A percentile compares a stretch with the other conserved stretches of the same genome.
Conservation (phyloP, 441 rosid species). For the Croton laevigatus region DNA sequence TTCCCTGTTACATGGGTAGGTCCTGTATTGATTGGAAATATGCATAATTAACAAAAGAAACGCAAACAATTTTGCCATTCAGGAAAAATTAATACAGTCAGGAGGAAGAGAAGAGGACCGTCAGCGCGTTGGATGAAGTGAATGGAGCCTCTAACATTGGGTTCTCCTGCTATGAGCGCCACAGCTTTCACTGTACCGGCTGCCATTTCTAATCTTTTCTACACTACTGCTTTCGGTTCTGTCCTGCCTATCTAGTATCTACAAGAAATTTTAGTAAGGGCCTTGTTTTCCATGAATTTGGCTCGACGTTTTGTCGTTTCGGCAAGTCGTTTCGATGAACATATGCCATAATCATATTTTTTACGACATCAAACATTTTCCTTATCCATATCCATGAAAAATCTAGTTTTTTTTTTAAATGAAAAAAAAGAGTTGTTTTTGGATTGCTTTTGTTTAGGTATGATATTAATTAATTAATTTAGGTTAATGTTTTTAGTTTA, state of each 20-base stretch:
- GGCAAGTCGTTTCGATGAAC: too few species aligned
- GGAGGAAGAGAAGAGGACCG: constrained; percentile 36
- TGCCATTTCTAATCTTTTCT: constrained; percentile 36
- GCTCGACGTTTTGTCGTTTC: background rate
- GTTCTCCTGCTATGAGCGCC: constrained; percentile 70
- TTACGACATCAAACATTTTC: too few species aligned
- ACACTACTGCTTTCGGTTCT: background rate
- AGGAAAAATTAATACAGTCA: background rate
- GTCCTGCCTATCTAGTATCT: constrained; percentile 13
- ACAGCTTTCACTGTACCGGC: constrained; percentile 64
- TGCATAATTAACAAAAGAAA: constrained; percentile 3
- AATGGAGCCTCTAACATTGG: constrained; percentile 57
- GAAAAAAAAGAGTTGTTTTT: too few species aligned
- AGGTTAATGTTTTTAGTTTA: background rate
- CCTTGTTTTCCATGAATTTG: background rate
- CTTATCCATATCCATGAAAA: too few species aligned
- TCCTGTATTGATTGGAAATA: constrained; percentile 36
- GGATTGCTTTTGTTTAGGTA: background rate
- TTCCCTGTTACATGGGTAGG: constrained; percentile 72
- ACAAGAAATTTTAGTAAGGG: background rate
- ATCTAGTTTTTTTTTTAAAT: too few species aligned
- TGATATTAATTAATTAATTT: background rate
- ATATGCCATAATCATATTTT: too few species aligned
- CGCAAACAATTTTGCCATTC: background rate
- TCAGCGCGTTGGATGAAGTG: constrained; percentile 55